phyloP scores from a whole-genome alignment of 345 rosid genomes.

The Linum usitatissimum region DNA sequence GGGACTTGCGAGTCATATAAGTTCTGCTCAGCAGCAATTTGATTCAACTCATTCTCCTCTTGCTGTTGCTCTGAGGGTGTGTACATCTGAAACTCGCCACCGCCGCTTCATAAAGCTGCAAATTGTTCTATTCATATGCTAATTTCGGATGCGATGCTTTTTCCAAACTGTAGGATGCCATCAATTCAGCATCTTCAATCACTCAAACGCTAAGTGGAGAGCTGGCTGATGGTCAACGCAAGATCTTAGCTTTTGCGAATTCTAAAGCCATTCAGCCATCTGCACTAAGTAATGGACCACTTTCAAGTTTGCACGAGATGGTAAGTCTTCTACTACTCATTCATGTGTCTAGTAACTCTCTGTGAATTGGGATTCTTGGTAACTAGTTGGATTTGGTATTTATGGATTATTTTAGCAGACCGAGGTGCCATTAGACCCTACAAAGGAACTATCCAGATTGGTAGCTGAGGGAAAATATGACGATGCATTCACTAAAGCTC shows the following conservation, averaged over 20 bases:
- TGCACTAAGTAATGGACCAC: constrained; percentile 52
- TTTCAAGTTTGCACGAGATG: constrained; percentile 52
- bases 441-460: constrained; percentile 52
- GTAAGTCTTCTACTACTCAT: constrained; percentile 19
- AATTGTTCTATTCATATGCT: not conserved
- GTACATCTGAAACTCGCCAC: constrained; percentile 4
- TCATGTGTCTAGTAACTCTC: too few relatives aligned
- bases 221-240: constrained; percentile 64
- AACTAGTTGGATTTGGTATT: not conserved
- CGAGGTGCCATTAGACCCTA: constrained; percentile 68
- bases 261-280: constrained; percentile 37
- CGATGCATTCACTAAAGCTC: constrained; percentile 62
- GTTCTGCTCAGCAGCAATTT: constrained; percentile 59
- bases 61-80: constrained; percentile 63
- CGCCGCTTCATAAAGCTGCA: not conserved
- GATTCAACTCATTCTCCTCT: constrained; percentile 62
- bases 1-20: constrained; percentile 68
- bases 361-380: not conserved
- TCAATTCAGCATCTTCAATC: constrained; percentile 60
- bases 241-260: constrained; percentile 60
- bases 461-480: constrained; percentile 62
- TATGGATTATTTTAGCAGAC: constrained; percentile 22
- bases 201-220: constrained; percentile 65
- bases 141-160: not conserved
- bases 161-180: constrained; percentile 48